These are phyloP conservation scores for Tuber indicum DNA, from an alignment of 495 filamentous ascomycete genomes.

Conservation along the genomic window DNA sequence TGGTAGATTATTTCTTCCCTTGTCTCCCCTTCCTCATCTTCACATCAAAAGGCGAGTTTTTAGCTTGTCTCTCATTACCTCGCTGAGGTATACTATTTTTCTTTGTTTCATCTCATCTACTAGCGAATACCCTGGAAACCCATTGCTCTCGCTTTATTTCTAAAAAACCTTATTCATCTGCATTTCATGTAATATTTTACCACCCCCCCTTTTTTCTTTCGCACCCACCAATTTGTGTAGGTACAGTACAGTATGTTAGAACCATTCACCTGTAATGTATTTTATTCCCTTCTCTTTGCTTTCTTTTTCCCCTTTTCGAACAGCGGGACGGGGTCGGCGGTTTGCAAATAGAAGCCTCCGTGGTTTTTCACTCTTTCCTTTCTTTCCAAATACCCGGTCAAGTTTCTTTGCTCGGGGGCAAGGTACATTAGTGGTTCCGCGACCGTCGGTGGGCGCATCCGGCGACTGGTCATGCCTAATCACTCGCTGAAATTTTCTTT, in stretches of 20 bases:
- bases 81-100: background rate
- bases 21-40: background rate
- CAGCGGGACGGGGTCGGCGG: background rate
- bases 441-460: background rate
- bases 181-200: background rate
- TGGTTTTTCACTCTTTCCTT: background rate
- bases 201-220: background rate
- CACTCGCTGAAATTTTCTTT: background rate
- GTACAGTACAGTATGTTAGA: background rate
- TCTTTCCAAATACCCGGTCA: background rate
- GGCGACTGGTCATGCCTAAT: background rate
- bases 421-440: background rate
- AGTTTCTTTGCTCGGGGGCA: background rate
- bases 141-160: background rate
- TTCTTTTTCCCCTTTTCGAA: background rate
- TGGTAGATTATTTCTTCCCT: slow-evolving; percentile 50
- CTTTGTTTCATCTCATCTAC: background rate
- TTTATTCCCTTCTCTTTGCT: background rate
- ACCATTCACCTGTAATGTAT: background rate
- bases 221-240: background rate
- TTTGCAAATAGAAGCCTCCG: background rate
- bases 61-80: background rate
- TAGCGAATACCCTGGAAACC: background rate
- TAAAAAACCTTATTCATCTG: background rate
- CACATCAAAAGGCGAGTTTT: slow-evolving; percentile 29